phyloP scores from a whole-genome alignment of 345 rosid species.

The Aegle marmelos region DNA sequence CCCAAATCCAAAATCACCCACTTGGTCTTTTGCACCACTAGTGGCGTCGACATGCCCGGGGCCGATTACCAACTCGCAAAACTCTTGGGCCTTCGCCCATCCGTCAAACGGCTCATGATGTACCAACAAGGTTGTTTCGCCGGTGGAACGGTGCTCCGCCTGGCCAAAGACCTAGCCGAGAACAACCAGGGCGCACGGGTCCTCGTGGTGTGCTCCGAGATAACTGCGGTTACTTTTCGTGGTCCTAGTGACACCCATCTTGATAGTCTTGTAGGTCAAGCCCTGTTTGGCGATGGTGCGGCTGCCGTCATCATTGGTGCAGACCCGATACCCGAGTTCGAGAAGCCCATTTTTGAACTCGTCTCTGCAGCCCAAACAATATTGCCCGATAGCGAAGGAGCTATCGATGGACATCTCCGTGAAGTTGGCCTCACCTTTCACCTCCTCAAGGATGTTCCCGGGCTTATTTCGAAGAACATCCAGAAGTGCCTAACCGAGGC shows the following conservation, averaged over 20 bases:
- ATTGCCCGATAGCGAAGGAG: constrained; percentile 47
- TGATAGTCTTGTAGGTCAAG: constrained; percentile 50
- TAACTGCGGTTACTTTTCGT: constrained; percentile 36
- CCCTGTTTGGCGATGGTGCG: constrained; percentile 49
- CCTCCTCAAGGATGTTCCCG: constrained; percentile 46
- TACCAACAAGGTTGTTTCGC: constrained; percentile 56
- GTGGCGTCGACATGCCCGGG: constrained; percentile 60
- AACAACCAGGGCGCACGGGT: constrained; percentile 51
- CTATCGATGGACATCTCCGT: constrained; percentile 48
- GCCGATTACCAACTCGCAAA: constrained; percentile 59
- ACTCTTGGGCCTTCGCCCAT: constrained; percentile 51
- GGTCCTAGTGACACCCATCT: constrained; percentile 43
- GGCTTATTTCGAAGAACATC: constrained; percentile 36
- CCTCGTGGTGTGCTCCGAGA: constrained; percentile 47
- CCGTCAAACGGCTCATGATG: constrained; percentile 55
- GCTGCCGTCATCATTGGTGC: constrained; percentile 47
- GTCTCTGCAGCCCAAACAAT: constrained; percentile 43
- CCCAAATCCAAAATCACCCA: constrained; percentile 60
- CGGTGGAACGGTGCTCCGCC: constrained; percentile 46
- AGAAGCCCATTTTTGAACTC: constrained; percentile 40
- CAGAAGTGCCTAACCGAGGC: constrained; percentile 37
- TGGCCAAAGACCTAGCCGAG: constrained; percentile 56
- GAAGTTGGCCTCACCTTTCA: constrained; percentile 47
- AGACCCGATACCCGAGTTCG: constrained; percentile 26
- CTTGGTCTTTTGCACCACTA: constrained; percentile 51